A percentile compares a stretch with the other conserved stretches of the same genome.
Conservation (phyloP, 2,329 filamentous ascomycete genomes). For the Dissoconium aciculare region DNA sequence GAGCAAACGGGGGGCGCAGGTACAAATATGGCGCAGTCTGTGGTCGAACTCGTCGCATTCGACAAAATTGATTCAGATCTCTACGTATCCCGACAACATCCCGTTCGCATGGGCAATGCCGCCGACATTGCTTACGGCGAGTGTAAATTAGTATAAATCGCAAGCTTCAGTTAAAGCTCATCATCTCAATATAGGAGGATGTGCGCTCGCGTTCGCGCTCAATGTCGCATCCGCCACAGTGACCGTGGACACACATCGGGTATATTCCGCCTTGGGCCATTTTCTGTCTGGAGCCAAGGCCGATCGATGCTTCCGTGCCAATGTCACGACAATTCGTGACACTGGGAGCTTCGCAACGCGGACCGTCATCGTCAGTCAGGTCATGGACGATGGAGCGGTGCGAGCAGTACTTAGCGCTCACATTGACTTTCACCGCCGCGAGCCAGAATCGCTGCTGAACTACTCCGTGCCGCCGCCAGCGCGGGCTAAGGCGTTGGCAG, state of each 20-base stretch:
- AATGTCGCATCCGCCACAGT: slow-evolving; percentile 30
- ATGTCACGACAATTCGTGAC: slow-evolving; percentile 27
- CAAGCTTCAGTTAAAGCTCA: too few species aligned
- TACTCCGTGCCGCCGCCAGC: too few species aligned
- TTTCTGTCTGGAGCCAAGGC: slow-evolving; percentile 34
- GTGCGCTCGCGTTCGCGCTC: slow-evolving; percentile 28
- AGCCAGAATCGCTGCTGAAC: slow-evolving; percentile 23
- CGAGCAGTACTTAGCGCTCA: slow-evolving; percentile 31
- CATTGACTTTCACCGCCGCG: slow-evolving; percentile 34
- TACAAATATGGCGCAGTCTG: too few species aligned
- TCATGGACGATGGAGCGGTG: slow-evolving; percentile 23
- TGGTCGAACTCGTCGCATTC: too few species aligned
- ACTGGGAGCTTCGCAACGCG: slow-evolving; percentile 37
- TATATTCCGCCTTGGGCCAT: slow-evolving; percentile 35
- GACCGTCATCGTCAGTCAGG: slow-evolving; percentile 32
- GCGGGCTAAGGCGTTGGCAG: too few species aligned
- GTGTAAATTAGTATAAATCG: too few species aligned
- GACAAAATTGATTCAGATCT: too few species aligned
- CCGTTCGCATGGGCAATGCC: slow-evolving; percentile 27
- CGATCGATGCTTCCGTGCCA: slow-evolving; percentile 26
- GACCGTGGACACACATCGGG: slow-evolving; percentile 23
- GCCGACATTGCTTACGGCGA: slow-evolving; percentile 31
- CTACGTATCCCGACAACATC: too few species aligned
- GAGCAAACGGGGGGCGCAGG: too few species aligned
- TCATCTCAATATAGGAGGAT: too few species aligned